Evolutionary conservation across 1,284 basidiomycete genomes (phyloP).

Genomic region (Blastosporella zonata): DNA sequence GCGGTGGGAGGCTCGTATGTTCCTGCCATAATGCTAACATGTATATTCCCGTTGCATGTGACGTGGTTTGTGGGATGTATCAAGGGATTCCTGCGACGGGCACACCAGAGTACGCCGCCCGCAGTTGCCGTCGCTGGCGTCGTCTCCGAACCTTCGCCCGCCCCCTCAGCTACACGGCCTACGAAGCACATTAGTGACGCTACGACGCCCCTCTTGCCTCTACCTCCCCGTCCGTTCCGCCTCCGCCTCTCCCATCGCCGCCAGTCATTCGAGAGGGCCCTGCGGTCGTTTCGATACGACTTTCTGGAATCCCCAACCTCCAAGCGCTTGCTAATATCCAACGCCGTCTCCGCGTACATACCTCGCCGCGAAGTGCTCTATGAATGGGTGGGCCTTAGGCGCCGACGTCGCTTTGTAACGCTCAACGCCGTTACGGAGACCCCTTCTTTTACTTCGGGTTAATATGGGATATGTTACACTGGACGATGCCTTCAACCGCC

Average conservation of each 20-base stretch:
- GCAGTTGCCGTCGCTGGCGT: slow-evolving; percentile 12
- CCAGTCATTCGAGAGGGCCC: slow-evolving; percentile 11
- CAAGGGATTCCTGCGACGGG: slow-evolving; percentile 45
- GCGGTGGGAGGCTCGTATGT: slow-evolving; percentile 31
- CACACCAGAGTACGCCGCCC: slow-evolving; percentile 14
- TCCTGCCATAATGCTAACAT: slow-evolving; percentile 38
- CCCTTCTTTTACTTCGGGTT: background rate
- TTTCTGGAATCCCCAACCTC: slow-evolving; percentile 8
- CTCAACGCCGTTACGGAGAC: background rate
- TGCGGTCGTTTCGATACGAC: slow-evolving; percentile 13
- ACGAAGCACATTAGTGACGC: background rate
- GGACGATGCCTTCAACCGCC: background rate
- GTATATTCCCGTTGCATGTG: slow-evolving; percentile 50
- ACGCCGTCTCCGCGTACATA: slow-evolving; percentile 11
- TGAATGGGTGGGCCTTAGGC: slow-evolving; percentile 18
- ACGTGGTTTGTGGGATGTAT: slow-evolving; percentile 55
- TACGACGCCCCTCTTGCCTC: background rate
- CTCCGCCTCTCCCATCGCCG: slow-evolving; percentile 11
- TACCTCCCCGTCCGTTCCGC: background rate
- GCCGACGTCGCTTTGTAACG: background rate
- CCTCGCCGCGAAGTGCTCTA: slow-evolving; percentile 18
- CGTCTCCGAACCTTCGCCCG: background rate
- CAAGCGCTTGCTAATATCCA: slow-evolving; percentile 3
- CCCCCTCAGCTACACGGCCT: background rate
- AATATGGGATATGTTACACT: background rate